A percentile compares a stretch with the other conserved stretches of the same genome.
Evolutionary conservation across 805 yeast genomes (phyloP).

Genomic region (Kodamaea hsintzibuensis): DNA sequence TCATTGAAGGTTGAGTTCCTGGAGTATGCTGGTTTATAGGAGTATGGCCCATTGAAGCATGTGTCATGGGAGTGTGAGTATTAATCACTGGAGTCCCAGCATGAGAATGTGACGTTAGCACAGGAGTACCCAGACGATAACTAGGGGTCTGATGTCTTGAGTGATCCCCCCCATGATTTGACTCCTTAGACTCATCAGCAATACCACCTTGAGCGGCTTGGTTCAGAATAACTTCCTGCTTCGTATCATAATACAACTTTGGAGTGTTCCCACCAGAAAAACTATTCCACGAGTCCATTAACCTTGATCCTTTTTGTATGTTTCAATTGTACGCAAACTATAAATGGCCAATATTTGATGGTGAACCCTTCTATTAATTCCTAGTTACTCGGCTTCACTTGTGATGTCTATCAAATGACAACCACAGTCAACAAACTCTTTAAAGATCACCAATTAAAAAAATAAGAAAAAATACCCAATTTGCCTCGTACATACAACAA

Average conservation of each 20-base stretch:
- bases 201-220: background rate
- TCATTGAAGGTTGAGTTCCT: background rate
- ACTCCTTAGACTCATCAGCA: background rate
- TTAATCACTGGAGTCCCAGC: background rate
- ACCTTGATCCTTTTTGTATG: background rate
- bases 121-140: background rate
- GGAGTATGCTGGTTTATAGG: background rate
- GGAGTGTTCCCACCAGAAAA: constrained; percentile 6
- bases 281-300: constrained; percentile 6
- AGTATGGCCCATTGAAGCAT: background rate
- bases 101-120: constrained; percentile 1
- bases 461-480: background rate
- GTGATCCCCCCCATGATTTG: background rate
- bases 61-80: background rate
- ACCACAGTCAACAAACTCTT: background rate
- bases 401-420: background rate
- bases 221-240: background rate
- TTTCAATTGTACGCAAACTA: no score
- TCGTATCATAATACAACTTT: constrained; percentile 4
- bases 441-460: background rate
- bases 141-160: constrained; percentile 1
- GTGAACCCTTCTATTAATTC: background rate
- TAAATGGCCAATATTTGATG: background rate
- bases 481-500: background rate
- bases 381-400: background rate